phyloP scores from a whole-genome alignment of 768 basidiomycete species.

The Amanita subjunquillea region DNA sequence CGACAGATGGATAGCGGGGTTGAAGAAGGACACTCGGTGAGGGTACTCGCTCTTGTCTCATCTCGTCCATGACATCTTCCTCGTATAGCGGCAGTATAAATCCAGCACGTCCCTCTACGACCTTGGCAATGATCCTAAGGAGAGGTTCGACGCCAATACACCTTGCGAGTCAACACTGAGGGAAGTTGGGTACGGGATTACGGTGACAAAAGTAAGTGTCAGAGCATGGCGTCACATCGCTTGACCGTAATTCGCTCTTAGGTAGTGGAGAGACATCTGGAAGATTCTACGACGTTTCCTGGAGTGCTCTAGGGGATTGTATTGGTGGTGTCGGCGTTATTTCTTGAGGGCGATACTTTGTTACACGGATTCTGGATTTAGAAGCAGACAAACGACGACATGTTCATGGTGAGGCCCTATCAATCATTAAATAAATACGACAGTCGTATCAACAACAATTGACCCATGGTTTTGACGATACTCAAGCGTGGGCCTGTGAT shows the following conservation, averaged over 20 bases:
- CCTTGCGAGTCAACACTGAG: conserved; percentile 8
- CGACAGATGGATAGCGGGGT: not conserved
- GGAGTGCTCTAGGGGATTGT: too few relatives aligned
- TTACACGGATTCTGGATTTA: too few relatives aligned
- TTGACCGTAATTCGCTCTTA: conserved; percentile 4
- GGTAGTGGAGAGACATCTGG: conserved; percentile 23
- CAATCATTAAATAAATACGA: too few relatives aligned
- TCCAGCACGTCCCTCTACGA: conserved; percentile 16
- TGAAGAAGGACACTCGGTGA: not conserved
- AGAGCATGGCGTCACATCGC: not conserved
- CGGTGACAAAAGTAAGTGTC: conserved; percentile 24
- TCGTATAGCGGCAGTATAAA: conserved; percentile 10
- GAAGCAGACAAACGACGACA: too few relatives aligned
- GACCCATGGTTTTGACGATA: too few relatives aligned
- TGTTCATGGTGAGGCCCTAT: too few relatives aligned
- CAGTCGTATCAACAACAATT: too few relatives aligned
- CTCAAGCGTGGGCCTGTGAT: too few relatives aligned
- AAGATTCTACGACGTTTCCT: conserved; percentile 15
- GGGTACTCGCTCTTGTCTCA: not conserved
- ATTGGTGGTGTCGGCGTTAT: too few relatives aligned
- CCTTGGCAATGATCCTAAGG: conserved; percentile 15
- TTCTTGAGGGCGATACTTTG: too few relatives aligned
- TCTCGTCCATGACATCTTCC: not conserved
- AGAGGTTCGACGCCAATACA: conserved; percentile 8
- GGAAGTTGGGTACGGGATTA: conserved; percentile 27